Percentiles rank a stretch among this genome's conserved stretches.
Evolutionary conservation across 805 yeast species (phyloP).

Genomic region (Kurtzmaniella fragi): DNA sequence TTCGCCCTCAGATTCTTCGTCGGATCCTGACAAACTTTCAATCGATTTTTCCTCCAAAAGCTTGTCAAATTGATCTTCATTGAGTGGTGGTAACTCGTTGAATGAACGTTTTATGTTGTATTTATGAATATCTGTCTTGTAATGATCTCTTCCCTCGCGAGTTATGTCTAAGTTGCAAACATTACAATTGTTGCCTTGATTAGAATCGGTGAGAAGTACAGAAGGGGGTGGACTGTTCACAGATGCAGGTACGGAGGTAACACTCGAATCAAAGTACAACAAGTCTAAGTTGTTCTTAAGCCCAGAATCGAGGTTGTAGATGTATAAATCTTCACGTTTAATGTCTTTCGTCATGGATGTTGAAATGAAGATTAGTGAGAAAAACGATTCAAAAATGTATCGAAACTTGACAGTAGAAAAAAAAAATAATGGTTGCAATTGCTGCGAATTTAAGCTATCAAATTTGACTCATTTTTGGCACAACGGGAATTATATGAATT

Average conservation of each 20-base stretch:
- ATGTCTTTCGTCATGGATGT: too few species aligned
- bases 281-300: constrained; percentile 45
- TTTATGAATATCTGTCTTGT: constrained; percentile 54
- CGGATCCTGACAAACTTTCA: constrained; percentile 58
- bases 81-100: constrained; percentile 39
- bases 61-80: constrained; percentile 56
- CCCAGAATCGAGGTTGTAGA: constrained; percentile 40
- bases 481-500: too few species aligned
- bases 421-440: too few species aligned
- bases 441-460: too few species aligned
- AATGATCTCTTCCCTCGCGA: constrained; percentile 35
- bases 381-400: too few species aligned
- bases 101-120: constrained; percentile 54
- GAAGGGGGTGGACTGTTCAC: neutral
- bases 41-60: constrained; percentile 44
- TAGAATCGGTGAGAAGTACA: neutral
- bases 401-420: too few species aligned
- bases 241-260: constrained; percentile 25
- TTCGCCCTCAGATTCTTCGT: constrained; percentile 27
- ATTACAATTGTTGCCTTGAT: constrained; percentile 7
- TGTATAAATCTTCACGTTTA: constrained; percentile 25
- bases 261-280: constrained; percentile 50
- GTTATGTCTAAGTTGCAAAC: neutral
- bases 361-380: too few species aligned
- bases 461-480: too few species aligned